phyloP scores from a whole-genome alignment of 345 rosid species.

The Viola odorata region DNA sequence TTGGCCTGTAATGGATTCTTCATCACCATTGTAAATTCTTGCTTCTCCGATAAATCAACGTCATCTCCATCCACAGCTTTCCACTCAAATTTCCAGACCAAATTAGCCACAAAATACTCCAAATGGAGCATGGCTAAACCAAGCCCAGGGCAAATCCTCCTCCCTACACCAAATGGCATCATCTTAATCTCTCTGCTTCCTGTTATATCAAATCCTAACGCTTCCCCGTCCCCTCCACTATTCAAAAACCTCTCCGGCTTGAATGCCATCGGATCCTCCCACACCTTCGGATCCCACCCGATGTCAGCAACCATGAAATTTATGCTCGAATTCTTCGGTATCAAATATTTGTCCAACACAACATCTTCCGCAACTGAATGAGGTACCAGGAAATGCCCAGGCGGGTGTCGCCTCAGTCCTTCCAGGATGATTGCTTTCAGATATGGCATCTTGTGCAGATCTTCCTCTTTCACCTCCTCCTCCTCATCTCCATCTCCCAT shows the following conservation, averaged over 20 bases:
- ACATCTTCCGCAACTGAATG: slow-evolving; percentile 5
- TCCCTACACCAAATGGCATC: slow-evolving; percentile 25
- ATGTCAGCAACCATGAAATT: slow-evolving; percentile 23
- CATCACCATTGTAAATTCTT: background rate
- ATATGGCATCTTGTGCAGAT: slow-evolving; percentile 9
- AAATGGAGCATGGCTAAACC: background rate
- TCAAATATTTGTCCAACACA: slow-evolving; percentile 9
- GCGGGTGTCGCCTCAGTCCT: slow-evolving; percentile 14
- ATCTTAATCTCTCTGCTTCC: slow-evolving; percentile 17
- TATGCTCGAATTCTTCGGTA: slow-evolving; percentile 15
- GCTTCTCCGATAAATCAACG: background rate
- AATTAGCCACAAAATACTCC: slow-evolving; percentile 1
- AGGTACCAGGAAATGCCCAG: background rate
- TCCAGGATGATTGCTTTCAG: slow-evolving; percentile 11
- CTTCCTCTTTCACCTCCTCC: slow-evolving; percentile 5
- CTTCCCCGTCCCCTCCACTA: background rate
- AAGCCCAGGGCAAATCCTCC: background rate
- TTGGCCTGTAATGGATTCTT: background rate
- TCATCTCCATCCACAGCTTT: background rate
- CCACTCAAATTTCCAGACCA: background rate
- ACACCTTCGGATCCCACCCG: slow-evolving; percentile 19
- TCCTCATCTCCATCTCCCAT: slow-evolving; percentile 1
- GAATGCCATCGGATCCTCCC: slow-evolving; percentile 23
- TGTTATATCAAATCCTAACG: background rate
- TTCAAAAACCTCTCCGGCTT: slow-evolving; percentile 17